Base-by-base conservation (phyloP, 2,329 filamentous ascomycete genomes). In the Xylaria sp. region DNA sequence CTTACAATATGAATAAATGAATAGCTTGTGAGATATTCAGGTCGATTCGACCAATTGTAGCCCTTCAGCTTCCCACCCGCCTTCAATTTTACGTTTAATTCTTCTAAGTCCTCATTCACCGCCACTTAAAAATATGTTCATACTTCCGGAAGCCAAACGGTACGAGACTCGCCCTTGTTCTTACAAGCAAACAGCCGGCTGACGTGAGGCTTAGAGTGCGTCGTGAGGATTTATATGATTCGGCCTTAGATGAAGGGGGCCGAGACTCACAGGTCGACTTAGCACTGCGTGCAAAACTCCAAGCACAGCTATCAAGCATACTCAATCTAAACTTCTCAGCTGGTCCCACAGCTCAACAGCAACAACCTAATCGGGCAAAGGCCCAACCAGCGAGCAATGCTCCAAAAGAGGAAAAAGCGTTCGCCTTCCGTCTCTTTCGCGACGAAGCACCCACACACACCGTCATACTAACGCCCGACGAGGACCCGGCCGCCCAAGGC, bases 381-480 rank as follows among this genome's bases (percentile, higher is more conserved):
- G 51, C 72, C 27, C 69, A 72, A 25, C 68, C 71, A 42, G 67
- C 70, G 18, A 66, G 23, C 2, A 71, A 74, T 16, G 69, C 50
- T 16, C 69, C 67, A 6, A 74, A 79, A 16, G 78, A 79, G 21
- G 81, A 84, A 57, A 81, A 84, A 57, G 83, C 84, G 61, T 90
- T 88, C 71, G 82, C 85, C 63, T 90, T 90, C 75, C 82, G 86
- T 9, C 82, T 91, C 32, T 91, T 91, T 75, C 83, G 84, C 69
- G 81, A 81, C 53, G 79, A 84, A 21, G 79, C 78, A 5, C 78
- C 82, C 2, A 77, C 80, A 1, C 81, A 82, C 60, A 89, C 84
- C 66, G 83, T 91, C 21, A 78, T 88, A 1, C 79, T 90, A 21
- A 72, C 79, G 16, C 79, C 82, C 44, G 81, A 84, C 29, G 78